Evolutionary conservation across 2,329 filamentous ascomycete genomes (phyloP).

Genomic region (Amylocarpus encephaloides): DNA sequence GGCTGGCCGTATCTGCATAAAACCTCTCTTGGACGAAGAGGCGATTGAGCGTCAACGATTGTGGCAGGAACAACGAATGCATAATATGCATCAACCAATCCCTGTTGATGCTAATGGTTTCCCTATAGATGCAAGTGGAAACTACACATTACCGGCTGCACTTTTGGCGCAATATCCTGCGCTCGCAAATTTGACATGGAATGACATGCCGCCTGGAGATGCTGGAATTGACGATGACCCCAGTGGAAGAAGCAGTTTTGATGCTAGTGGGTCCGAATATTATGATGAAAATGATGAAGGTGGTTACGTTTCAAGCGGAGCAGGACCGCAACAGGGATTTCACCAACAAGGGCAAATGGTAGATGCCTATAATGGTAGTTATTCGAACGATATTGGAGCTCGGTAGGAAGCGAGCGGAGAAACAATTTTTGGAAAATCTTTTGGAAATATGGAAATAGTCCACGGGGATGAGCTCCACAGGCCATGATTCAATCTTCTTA

Average conservation of each 20-base stretch:
- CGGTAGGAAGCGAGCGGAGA: conserved; percentile 14
- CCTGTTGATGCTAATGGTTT: conserved; percentile 55
- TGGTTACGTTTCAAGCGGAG: conserved; percentile 51
- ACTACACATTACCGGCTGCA: conserved; percentile 74
- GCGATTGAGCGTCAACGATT: conserved; percentile 71
- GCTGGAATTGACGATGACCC: conserved; percentile 64
- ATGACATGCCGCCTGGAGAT: conserved; percentile 57
- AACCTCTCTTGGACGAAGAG: conserved; percentile 93
- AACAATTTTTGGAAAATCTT: neutral
- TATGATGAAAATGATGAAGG: conserved; percentile 68
- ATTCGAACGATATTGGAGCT: conserved; percentile 29
- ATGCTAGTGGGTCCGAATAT: conserved; percentile 63
- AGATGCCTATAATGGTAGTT: conserved; percentile 28
- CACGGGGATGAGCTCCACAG: conserved; percentile 1
- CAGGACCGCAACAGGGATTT: conserved; percentile 29
- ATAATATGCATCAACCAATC: conserved; percentile 55
- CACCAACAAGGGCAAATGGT: conserved; percentile 26
- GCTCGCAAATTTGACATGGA: conserved; percentile 85
- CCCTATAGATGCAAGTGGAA: conserved; percentile 48
- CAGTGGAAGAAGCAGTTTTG: conserved; percentile 76
- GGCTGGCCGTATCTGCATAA: conserved; percentile 92
- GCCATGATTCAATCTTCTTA: conserved; percentile 8
- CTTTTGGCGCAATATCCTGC: conserved; percentile 89
- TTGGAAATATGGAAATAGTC: conserved; percentile 6
- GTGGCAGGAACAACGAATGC: conserved; percentile 67